Evolutionary conservation across 768 basidiomycete genomes (phyloP).

Genomic region (Leucocoprinus leucothites): DNA sequence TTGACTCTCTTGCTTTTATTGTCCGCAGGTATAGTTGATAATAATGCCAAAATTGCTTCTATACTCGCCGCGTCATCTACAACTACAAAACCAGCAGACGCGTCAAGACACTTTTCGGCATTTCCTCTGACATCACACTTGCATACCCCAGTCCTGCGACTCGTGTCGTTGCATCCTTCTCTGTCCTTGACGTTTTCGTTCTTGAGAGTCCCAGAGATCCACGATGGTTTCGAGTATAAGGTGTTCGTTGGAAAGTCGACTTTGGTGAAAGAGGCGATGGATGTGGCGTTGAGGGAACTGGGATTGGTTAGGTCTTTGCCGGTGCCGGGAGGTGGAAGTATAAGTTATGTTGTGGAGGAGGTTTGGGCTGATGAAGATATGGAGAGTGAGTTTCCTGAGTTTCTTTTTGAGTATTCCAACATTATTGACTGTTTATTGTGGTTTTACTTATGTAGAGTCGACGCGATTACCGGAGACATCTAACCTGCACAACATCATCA

Average conservation of each 20-base stretch:
- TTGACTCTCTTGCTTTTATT: neutral
- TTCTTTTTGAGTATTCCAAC: neutral
- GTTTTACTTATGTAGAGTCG: too few relatives aligned
- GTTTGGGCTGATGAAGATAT: slow-evolving; percentile 50
- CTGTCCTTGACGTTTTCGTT: slow-evolving; percentile 55
- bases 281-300: slow-evolving; percentile 54
- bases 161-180: slow-evolving; percentile 66
- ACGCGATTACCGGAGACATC: slow-evolving; percentile 43
- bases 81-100: slow-evolving; percentile 19
- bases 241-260: slow-evolving; percentile 59
- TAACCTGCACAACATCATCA: slow-evolving; percentile 39
- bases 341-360: slow-evolving; percentile 78
- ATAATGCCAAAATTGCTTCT: slow-evolving; percentile 45
- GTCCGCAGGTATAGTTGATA: slow-evolving; percentile 48
- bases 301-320: slow-evolving; percentile 66
- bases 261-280: slow-evolving; percentile 54
- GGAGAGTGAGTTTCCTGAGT: slow-evolving; percentile 45
- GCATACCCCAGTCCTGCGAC: slow-evolving; percentile 61
- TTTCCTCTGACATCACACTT: slow-evolving; percentile 69
- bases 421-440: slow-evolving; percentile 1
- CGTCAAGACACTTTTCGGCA: slow-evolving; percentile 58
- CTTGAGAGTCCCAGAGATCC: slow-evolving; percentile 71
- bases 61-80: slow-evolving; percentile 40
- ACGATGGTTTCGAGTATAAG: slow-evolving; percentile 67
- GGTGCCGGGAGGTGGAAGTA: slow-evolving; percentile 59